These are phyloP conservation scores for Acer negundo DNA, from an alignment of 345 rosid genomes.

Conservation along the genomic window DNA sequence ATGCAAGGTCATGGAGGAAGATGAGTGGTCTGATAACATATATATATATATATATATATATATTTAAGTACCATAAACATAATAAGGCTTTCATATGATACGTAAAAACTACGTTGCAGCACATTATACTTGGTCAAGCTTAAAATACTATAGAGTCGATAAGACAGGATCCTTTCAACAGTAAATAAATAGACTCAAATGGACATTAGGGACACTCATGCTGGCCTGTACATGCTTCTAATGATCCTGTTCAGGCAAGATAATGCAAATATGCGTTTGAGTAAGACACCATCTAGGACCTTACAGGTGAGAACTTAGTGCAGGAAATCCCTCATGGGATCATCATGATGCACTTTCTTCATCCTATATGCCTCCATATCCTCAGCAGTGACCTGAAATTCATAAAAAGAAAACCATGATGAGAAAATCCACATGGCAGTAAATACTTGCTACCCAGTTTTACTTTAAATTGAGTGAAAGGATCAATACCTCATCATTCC, in stretches of 20 bases:
- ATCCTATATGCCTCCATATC: constrained; percentile 87
- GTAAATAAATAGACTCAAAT: background rate
- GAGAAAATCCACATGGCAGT: background rate
- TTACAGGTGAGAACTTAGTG: constrained; percentile 15
- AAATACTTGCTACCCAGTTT: background rate
- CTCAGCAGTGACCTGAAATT: constrained; percentile 57
- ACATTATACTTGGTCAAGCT: background rate
- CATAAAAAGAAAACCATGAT: background rate
- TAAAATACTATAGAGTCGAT: background rate
- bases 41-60: no score
- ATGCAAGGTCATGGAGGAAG: no score
- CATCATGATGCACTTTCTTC: constrained; percentile 72
- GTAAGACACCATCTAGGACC: no score
- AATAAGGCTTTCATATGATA: background rate
- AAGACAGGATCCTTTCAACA: background rate
- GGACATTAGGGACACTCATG: background rate
- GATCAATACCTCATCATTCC: constrained; percentile 54
- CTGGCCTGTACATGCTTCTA: background rate
- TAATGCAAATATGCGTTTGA: background rate
- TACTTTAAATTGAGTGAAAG: background rate
- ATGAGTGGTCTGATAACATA: background rate
- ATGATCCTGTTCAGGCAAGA: background rate
- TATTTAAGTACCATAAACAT: background rate
- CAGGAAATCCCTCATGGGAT: constrained; percentile 64
- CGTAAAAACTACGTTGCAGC: background rate